Evolutionary conservation across 805 yeast species (phyloP), one percentile per base, ranked within the genome.

Genomic region (Lachancea thermotolerans): DNA sequence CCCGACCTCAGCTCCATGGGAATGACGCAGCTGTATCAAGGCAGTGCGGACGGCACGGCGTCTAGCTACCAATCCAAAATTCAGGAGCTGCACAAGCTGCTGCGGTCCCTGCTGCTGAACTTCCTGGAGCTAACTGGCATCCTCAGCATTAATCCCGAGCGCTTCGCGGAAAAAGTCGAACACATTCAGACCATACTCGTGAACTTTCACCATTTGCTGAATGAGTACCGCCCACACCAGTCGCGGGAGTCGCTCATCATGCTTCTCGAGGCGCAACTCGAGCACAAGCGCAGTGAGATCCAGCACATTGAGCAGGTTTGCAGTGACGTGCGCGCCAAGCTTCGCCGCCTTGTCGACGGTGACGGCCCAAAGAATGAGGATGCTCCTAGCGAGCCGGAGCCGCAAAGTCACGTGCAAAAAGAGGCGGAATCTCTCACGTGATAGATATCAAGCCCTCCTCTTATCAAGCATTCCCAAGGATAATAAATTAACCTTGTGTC

Each of bases 211-310:
- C 98, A 93, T 62, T 68, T 93, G 32, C 68, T 93, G 47, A 93
- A 93, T 62, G 89, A 90, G 42, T 93, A 93, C 65, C 72, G 99
- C 49, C 93, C 97, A 2, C 98, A 93, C 64, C 99, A 93, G 60
- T 84, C 95, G 2, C 73, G 97, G 42, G 99, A 93, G 57, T 82
- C 90, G 41, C 70, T 93, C 51, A 86, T 89, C 36, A 72, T 87
- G 71, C 69, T 84, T 44, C 66, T 87, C 59, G 79, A 76, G 55
- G 82, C 78, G 43, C 89, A 85, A 57, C 77, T 91, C 30, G 85
- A 77, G 41, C 70, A 73, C 36, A 84, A 83, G 55, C 70, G 71
- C 41, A 58, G 64, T 4, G 83, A 82, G 49, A 81, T 83, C 8
- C 63, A 59, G 32, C 60, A 62, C 11, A 68, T 74, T 28, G 64